Evolutionary conservation across 192 early-diverging fungal genomes (phyloP), one percentile per base, ranked within the genome.

Genomic region (Coemansia sp.): DNA sequence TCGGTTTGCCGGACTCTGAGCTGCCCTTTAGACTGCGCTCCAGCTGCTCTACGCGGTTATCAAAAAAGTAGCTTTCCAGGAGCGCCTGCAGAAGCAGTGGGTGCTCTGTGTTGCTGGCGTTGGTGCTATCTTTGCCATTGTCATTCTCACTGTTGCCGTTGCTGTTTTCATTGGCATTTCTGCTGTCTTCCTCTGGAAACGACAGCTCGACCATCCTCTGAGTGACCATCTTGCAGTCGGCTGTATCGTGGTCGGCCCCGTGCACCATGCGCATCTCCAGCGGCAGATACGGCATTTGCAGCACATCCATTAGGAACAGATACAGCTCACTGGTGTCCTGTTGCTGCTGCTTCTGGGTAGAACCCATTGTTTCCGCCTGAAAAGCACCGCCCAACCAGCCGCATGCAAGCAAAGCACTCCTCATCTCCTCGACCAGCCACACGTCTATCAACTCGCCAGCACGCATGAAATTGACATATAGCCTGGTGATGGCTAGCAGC

Each of bases 261-360:
- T 92, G 90, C 56, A 88, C 83, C 64, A 92, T 77, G 42, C 86
- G 79, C 56, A 90, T 64, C 66, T 86, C 84, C 69, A 92, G 68
- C 9, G 90, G 89, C 50, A 92, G 60, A 63, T 86, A 92, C 0
- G 90, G 90, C 53, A 90, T 83, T 43, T 85, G 84, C 65, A 90
- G 81, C 37, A 75, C 84, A 40, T 87, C 84, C 49, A 87, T 87
- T 38, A 92, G 50, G 47, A 90, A 90, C 69, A 92, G 59, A 65
- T 89, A 92, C 15, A 92, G 74, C 75, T 92, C 90, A 48, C 87
- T 87, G 5, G 84, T 75, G 64, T 92, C 90, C 66, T 92, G 87
- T 72, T 92, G 90, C 7, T 76, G 63, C 58, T 62, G 63, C 56
- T 47, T 66, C 19, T 32, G 32, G 4, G 32, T 1, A 32, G 32